Evolutionary conservation across 2,329 filamentous ascomycete genomes (phyloP).

Genomic region (Pseudogymnoascus sp.): DNA sequence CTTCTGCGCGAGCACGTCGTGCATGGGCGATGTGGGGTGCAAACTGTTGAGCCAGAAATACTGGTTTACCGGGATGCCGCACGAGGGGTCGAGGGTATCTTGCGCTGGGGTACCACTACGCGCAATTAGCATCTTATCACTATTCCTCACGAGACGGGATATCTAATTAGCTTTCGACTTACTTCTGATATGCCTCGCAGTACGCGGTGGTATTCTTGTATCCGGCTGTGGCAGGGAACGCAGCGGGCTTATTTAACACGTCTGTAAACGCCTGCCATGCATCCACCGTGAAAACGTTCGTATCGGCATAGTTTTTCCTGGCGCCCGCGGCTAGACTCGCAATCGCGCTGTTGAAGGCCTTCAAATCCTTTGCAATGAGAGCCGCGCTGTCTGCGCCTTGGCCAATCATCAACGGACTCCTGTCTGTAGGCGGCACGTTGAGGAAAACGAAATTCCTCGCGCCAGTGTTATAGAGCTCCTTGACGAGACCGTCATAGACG

Average conservation of each 20-base stretch:
- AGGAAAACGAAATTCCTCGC: constrained; percentile 50
- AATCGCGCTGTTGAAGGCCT: constrained; percentile 42
- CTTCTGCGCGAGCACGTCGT: constrained; percentile 47
- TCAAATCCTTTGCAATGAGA: constrained; percentile 36
- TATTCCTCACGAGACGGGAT: background rate
- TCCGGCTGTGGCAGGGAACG: constrained; percentile 39
- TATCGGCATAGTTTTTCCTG: constrained; percentile 30
- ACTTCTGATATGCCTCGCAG: constrained; percentile 47
- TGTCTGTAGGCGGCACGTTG: constrained; percentile 49
- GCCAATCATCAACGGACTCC: constrained; percentile 39
- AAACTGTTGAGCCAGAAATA: constrained; percentile 57
- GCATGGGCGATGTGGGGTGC: constrained; percentile 56
- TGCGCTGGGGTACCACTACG: constrained; percentile 36
- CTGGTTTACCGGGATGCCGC: constrained; percentile 47
- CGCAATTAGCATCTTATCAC: constrained; percentile 11
- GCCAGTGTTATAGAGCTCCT: constrained; percentile 42
- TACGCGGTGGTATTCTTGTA: constrained; percentile 48
- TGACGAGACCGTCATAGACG: constrained; percentile 34
- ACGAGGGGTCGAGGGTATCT: constrained; percentile 36
- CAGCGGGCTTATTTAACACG: constrained; percentile 43
- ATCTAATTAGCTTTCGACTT: constrained; percentile 21
- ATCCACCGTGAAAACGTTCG: constrained; percentile 45
- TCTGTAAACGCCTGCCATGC: constrained; percentile 41
- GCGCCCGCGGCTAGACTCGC: constrained; percentile 30
- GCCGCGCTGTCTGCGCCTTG: constrained; percentile 30